Percentiles rank a stretch among this genome's conserved stretches.
Evolutionary conservation across 2,329 filamentous ascomycete genomes (phyloP).

Genomic region (Curvularia hawaiiensis): DNA sequence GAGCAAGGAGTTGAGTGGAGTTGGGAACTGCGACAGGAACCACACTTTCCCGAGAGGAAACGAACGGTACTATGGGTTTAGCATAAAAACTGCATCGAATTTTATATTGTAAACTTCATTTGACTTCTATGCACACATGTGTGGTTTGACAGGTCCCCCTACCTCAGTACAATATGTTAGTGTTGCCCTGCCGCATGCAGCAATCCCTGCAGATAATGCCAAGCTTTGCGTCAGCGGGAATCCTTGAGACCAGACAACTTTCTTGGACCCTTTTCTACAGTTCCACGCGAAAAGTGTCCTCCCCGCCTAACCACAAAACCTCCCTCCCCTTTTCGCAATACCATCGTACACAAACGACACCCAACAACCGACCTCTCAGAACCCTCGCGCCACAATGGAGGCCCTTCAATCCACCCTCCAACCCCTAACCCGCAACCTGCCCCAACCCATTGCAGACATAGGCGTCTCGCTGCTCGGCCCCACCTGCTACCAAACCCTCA

Average conservation of each 20-base stretch:
- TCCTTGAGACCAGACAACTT: neutral
- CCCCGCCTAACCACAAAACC: slow-evolving; percentile 5
- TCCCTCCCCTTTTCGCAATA: neutral
- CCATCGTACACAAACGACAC: neutral
- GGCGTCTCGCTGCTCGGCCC: slow-evolving; percentile 69
- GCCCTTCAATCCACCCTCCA: slow-evolving; percentile 45
- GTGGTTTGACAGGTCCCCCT: neutral
- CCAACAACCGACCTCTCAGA: neutral
- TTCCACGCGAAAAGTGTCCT: slow-evolving; percentile 14
- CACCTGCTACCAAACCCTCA: slow-evolving; percentile 82
- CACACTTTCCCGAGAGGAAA: neutral
- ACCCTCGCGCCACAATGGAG: slow-evolving; percentile 47
- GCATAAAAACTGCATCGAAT: neutral
- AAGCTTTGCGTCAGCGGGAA: slow-evolving; percentile 21
- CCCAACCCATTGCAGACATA: slow-evolving; percentile 41
- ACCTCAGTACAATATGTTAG: neutral
- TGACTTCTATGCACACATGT: neutral
- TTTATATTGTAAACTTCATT: neutral
- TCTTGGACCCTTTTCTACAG: slow-evolving; percentile 1
- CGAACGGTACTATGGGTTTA: neutral
- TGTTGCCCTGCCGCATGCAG: neutral
- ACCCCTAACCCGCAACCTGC: slow-evolving; percentile 51
- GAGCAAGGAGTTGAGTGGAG: slow-evolving; percentile 2
- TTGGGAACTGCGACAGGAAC: neutral
- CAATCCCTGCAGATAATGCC: slow-evolving; percentile 9